Percentiles rank a stretch among this genome's conserved stretches.
phyloP scores from a whole-genome alignment of 805 yeast species.

The Tetrapisispora nanseiensis region DNA sequence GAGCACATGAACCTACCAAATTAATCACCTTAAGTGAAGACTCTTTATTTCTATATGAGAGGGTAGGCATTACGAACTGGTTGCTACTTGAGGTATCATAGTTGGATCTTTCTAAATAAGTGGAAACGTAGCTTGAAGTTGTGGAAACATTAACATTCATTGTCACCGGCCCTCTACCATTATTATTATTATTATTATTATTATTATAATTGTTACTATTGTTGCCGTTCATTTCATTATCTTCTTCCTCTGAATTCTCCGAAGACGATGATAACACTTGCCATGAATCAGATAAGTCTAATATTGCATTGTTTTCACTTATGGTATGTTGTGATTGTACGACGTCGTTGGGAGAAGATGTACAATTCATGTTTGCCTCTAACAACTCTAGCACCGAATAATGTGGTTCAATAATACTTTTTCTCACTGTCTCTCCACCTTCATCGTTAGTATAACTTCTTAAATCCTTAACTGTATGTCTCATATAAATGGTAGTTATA shows the following conservation, averaged over 20 bases:
- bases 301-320: neutral
- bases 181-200: constrained; percentile 14
- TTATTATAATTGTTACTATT: neutral
- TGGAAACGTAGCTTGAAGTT: constrained; percentile 9
- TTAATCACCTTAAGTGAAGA: neutral
- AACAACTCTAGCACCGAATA: constrained; percentile 22
- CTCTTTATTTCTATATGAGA: constrained; percentile 9
- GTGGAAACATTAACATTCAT: constrained; percentile 3
- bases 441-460: constrained; percentile 1
- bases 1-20: neutral
- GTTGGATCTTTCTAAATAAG: neutral
- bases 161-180: constrained; percentile 3
- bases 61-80: constrained; percentile 29
- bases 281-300: constrained; percentile 26
- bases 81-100: constrained; percentile 3
- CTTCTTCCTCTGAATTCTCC: constrained; percentile 28
- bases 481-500: no score
- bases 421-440: neutral
- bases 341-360: neutral
- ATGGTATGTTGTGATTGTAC: neutral
- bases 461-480: neutral
- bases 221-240: neutral
- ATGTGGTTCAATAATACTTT: constrained; percentile 25
- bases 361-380: constrained; percentile 4
- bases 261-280: constrained; percentile 24